phyloP scores from a whole-genome alignment of 2,329 filamentous ascomycete species.

The Chaetomiaceae sp. region DNA sequence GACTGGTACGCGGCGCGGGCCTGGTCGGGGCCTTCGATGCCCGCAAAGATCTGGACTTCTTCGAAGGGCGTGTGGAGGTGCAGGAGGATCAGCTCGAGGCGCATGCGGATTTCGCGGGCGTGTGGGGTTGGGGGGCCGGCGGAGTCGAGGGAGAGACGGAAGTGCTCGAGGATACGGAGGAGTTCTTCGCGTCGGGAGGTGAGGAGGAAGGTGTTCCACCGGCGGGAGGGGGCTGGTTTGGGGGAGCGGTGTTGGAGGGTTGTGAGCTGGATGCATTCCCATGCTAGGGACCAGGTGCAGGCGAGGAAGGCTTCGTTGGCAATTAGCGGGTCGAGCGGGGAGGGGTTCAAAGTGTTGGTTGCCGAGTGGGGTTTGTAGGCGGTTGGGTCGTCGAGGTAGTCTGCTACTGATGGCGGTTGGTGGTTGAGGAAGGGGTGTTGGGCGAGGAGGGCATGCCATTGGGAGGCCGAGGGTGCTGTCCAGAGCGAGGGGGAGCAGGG shows the following conservation, averaged over 20 bases:
- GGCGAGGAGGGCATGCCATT: background rate
- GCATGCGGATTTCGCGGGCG: background rate
- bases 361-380: background rate
- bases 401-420: background rate
- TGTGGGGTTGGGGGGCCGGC: background rate
- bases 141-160: background rate
- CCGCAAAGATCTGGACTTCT: background rate
- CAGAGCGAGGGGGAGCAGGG: conserved; percentile 1
- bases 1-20: background rate
- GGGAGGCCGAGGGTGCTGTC: background rate
- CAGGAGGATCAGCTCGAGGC: background rate
- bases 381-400: conserved; percentile 4
- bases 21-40: background rate
- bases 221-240: background rate
- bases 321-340: background rate
- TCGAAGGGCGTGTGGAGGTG: conserved; percentile 3
- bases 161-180: background rate
- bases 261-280: conserved; percentile 4
- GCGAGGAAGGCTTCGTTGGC: conserved; percentile 5
- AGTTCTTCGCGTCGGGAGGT: conserved; percentile 3
- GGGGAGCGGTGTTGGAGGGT: background rate
- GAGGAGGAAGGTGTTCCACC: background rate
- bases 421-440: background rate
- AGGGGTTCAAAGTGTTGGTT: background rate
- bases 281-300: conserved; percentile 3